Conservation (phyloP, 768 basidiomycete species). For the Trametes cinnabarina region DNA sequence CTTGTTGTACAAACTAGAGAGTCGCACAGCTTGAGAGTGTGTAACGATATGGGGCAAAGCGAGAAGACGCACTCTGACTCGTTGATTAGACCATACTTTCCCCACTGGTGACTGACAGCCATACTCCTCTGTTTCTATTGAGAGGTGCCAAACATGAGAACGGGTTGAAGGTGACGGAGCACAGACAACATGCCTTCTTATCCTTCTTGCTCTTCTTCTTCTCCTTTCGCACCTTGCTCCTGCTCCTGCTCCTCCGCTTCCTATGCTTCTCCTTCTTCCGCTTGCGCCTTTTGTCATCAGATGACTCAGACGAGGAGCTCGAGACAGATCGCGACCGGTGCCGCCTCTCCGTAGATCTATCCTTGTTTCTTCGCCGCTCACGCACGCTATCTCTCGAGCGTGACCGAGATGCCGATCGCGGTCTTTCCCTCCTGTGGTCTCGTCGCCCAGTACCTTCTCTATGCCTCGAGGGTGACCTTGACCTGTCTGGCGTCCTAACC, state of each 20-base stretch:
- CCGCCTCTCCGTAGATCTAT: conserved; percentile 26
- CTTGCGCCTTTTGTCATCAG: conserved; percentile 32
- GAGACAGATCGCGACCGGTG: conserved; percentile 40
- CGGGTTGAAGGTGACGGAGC: background rate
- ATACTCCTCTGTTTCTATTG: conserved; percentile 58
- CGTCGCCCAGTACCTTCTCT: background rate
- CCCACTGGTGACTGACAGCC: conserved; percentile 69
- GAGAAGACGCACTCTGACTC: conserved; percentile 70
- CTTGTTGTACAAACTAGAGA: conserved; percentile 73
- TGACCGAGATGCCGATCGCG: conserved; percentile 11
- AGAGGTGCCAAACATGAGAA: background rate
- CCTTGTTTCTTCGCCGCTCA: conserved; percentile 11
- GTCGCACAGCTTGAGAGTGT: background rate
- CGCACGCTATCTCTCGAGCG: conserved; percentile 11
- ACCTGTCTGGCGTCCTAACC: background rate
- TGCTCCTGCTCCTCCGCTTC: conserved; percentile 40
- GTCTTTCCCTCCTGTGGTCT: background rate
- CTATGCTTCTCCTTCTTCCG: conserved; percentile 45
- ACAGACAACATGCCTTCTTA: conserved; percentile 51
- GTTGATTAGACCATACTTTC: conserved; percentile 83
- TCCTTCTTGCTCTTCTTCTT: conserved; percentile 68
- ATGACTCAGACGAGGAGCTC: conserved; percentile 30
- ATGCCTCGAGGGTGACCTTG: background rate
- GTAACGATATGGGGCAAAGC: background rate
- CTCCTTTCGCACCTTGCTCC: conserved; percentile 47